Base-by-base conservation (phyloP, 176 grass and related monocot genomes). In the Oryza glumipatula region DNA sequence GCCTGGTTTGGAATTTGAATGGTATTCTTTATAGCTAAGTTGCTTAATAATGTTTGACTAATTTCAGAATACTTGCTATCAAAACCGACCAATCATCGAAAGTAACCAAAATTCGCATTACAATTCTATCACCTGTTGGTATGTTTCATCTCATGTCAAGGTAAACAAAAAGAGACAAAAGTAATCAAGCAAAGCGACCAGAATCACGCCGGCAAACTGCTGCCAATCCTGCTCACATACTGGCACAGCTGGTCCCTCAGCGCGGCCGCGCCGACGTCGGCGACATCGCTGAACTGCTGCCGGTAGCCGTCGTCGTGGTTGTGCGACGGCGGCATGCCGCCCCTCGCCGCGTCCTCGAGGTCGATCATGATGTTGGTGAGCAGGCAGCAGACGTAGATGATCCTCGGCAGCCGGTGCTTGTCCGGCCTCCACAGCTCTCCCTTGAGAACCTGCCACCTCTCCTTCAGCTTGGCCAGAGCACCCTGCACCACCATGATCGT, bases 371-470 rank as follows among this genome's bases (percentile, higher is more conserved):
- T 90, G 75, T 93, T 93, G 65, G 56, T 87, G 69, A 93, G 88
- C 78, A 93, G 77, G 85, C 91, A 93, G 88, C 91, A 93, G 39
- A 81, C 91, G 63, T 90, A 87, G 76, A 93, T 93, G 68, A 93
- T 93, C 79, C 88, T 82, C 7, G 92, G 92, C 79, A 93, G 28
- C 74, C 88, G 82, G 24, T 93, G 88, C 70, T 90, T 93, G 83
- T 93, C 92, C 19, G 92, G 88, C 51, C 88, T 90, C 92, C 92
- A 93, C 65, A 90, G 79, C 70, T 86, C 92, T 65, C 92, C 88
- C 54, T 88, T 86, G 39, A 93, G 80, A 44, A 93, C 83, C 16
- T 83, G 86, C 88, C 88, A 93, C 69, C 70, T 90, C 49, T 90
- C 85, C 43, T 93, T 93, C 70, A 93, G 79, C 35, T 39, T 93